Percentiles rank a stretch among this genome's conserved stretches.
These are phyloP conservation scores for Blepharisma undulans DNA, from an alignment of 169 alveolate species.

Conservation along the genomic window DNA sequence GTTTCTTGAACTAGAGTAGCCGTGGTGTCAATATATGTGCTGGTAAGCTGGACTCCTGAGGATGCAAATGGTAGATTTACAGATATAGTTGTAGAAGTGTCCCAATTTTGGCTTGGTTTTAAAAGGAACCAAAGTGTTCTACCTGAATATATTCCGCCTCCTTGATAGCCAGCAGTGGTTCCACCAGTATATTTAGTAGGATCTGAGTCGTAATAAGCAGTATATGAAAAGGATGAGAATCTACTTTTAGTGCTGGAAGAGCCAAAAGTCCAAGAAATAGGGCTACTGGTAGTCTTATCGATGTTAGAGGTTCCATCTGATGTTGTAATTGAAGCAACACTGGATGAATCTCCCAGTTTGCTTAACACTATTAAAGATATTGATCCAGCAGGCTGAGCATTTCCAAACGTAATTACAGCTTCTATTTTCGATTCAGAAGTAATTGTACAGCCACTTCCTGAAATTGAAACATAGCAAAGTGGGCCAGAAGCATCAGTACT, in stretches of 20 bases:
- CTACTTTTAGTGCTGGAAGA: background rate
- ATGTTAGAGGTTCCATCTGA: background rate
- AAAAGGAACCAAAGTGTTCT: background rate
- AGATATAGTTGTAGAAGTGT: background rate
- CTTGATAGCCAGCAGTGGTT: background rate
- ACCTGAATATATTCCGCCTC: background rate
- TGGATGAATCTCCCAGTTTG: background rate
- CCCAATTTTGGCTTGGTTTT: background rate
- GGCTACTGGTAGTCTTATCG: background rate
- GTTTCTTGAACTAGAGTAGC: background rate
- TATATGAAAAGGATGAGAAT: too few species aligned
- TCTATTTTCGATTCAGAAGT: background rate
- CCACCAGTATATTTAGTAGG: background rate
- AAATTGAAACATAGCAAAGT: background rate
- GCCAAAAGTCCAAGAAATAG: background rate
- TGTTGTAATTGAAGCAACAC: background rate
- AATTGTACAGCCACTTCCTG: background rate
- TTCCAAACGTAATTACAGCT: background rate
- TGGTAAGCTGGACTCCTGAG: background rate
- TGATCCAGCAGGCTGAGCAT: background rate
- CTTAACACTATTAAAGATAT: background rate
- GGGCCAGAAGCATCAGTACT: background rate
- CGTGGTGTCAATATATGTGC: background rate
- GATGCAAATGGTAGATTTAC: background rate
- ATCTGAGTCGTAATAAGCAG: background rate